phyloP scores from a whole-genome alignment of 2,329 filamentous ascomycete genomes.

The Xylariaceae sp. region DNA sequence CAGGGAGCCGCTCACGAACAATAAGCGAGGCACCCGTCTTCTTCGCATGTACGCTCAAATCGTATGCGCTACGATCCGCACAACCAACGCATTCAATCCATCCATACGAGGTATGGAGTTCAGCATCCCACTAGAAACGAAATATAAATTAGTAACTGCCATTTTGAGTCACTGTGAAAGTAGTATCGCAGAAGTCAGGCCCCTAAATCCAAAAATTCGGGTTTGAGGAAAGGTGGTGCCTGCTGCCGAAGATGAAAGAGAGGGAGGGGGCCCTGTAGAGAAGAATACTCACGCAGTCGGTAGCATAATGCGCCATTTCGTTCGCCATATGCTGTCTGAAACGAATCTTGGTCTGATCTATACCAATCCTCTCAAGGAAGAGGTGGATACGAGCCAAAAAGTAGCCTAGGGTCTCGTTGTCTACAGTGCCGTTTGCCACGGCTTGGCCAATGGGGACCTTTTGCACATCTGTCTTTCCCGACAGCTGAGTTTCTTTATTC shows the following conservation, averaged over 20 bases:
- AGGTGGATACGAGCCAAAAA: conserved; percentile 93
- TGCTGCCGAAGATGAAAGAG: background rate
- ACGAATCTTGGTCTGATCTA: conserved; percentile 86
- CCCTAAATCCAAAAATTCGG: background rate
- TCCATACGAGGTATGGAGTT: conserved; percentile 87
- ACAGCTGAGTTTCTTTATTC: conserved; percentile 82
- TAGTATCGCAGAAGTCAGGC: background rate
- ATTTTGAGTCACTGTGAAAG: background rate
- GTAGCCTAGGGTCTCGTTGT: conserved; percentile 98
- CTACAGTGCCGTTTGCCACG: conserved; percentile 80
- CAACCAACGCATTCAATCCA: conserved; percentile 99
- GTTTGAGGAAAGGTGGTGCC: background rate
- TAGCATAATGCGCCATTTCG: conserved; percentile 78
- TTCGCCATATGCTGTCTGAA: conserved; percentile 92
- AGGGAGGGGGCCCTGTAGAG: background rate
- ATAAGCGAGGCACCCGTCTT: conserved; percentile 87
- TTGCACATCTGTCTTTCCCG: conserved; percentile 79
- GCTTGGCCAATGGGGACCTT: conserved; percentile 84
- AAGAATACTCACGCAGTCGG: conserved; percentile 68
- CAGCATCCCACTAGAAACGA: conserved; percentile 77
- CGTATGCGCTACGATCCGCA: conserved; percentile 93
- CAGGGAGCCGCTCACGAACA: conserved; percentile 80
- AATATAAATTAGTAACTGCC: conserved; percentile 6
- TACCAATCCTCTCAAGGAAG: conserved; percentile 87
- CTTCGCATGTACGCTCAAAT: conserved; percentile 89